Evolutionary conservation across 805 yeast species (phyloP).

Genomic region (Saturnispora kantuleensis): DNA sequence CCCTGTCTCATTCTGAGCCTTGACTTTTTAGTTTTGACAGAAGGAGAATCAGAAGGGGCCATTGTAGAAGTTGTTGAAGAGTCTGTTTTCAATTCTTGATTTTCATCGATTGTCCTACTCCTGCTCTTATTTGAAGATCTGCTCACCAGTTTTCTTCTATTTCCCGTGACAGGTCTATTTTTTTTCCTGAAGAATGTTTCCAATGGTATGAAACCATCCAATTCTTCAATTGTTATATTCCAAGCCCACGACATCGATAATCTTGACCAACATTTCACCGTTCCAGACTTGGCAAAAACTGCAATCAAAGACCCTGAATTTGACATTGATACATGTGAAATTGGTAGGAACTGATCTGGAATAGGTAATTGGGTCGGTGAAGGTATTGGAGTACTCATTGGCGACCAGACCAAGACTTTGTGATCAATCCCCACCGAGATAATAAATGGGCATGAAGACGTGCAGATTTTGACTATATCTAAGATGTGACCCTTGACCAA

Average conservation of each 20-base stretch:
- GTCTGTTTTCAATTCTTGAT: background rate
- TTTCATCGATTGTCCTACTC: background rate
- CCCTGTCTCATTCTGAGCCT: background rate
- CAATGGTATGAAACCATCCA: conserved; percentile 31
- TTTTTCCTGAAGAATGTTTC: conserved; percentile 53
- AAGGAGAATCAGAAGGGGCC: background rate
- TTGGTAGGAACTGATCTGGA: conserved; percentile 46
- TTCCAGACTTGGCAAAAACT: conserved; percentile 41
- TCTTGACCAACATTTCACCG: conserved; percentile 54
- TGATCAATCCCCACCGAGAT: conserved; percentile 70
- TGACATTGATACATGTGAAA: conserved; percentile 46
- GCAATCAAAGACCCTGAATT: conserved; percentile 51
- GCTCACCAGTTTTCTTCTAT: conserved; percentile 22
- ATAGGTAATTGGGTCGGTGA: conserved; percentile 35
- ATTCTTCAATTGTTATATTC: conserved; percentile 35
- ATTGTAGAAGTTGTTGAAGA: background rate
- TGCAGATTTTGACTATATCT: conserved; percentile 52
- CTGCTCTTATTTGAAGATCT: conserved; percentile 11
- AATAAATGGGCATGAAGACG: conserved; percentile 55
- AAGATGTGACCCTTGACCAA: conserved; percentile 42
- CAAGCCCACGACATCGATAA: conserved; percentile 45
- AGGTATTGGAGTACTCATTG: conserved; percentile 40
- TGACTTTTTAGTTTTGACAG: background rate
- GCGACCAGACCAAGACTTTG: conserved; percentile 65
- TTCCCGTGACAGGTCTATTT: conserved; percentile 33